These are phyloP conservation scores for Seiridium cupressi DNA, from an alignment of 2,329 filamentous ascomycete species.

Conservation along the genomic window DNA sequence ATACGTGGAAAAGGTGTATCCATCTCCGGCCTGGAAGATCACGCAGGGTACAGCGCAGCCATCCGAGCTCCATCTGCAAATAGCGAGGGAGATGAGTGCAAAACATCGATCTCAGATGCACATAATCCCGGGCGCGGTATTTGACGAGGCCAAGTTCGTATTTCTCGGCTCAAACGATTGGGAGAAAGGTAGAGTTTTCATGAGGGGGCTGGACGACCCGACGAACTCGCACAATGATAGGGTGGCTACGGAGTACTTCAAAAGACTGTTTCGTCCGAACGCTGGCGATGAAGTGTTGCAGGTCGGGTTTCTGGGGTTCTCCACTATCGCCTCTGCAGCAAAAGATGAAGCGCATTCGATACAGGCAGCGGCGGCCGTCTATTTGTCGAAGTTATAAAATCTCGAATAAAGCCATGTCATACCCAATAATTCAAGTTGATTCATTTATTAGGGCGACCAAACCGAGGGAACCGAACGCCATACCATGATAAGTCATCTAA, in stretches of 20 bases:
- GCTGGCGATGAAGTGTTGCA: neutral
- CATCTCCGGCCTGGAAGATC: neutral
- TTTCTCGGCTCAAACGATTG: neutral
- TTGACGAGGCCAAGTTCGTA: neutral
- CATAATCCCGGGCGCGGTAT: neutral
- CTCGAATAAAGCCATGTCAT: too few relatives aligned
- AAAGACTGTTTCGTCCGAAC: neutral
- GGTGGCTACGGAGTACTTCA: neutral
- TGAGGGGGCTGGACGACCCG: neutral
- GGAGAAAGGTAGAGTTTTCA: neutral
- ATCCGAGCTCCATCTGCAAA: neutral
- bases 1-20: neutral
- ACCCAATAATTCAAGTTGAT: too few relatives aligned
- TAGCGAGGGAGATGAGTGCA: neutral
- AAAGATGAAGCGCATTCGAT: slow-evolving; percentile 20
- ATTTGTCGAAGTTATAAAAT: too few relatives aligned
- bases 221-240: neutral
- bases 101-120: neutral
- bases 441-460: too few relatives aligned
- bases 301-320: neutral
- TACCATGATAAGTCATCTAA: too few relatives aligned
- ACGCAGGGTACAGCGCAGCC: neutral
- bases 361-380: too few relatives aligned
- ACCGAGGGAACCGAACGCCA: too few relatives aligned
- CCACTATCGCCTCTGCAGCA: too few relatives aligned